phyloP scores from a whole-genome alignment of 768 basidiomycete species.

The Mycena vulgaris region DNA sequence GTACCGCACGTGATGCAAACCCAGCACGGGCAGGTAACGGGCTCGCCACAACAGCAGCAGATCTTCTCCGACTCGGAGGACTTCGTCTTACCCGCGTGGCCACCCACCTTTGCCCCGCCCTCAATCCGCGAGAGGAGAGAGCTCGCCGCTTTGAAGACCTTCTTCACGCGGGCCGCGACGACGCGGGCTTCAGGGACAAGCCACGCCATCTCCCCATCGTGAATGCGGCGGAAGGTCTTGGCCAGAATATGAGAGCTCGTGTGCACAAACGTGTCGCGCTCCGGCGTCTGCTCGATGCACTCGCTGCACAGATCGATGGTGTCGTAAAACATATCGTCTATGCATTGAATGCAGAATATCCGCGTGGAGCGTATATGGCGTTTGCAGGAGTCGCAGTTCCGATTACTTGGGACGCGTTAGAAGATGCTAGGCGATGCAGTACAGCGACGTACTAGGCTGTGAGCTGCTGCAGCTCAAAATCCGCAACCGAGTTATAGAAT shows the following conservation, averaged over 20 bases:
- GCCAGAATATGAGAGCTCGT: constrained; percentile 18
- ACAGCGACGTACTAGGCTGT: constrained; percentile 14
- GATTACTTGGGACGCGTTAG: neutral
- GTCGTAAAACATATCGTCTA: constrained; percentile 16
- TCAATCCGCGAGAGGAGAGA: constrained; percentile 20
- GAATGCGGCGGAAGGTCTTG: constrained; percentile 27
- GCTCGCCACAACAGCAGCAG: constrained; percentile 25
- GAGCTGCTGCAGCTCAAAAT: constrained; percentile 19
- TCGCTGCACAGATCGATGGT: constrained; percentile 20
- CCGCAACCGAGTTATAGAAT: constrained; percentile 17
- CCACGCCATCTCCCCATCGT: constrained; percentile 32
- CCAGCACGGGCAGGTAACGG: constrained; percentile 25
- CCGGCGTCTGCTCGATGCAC: constrained; percentile 24
- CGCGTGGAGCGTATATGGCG: constrained; percentile 6
- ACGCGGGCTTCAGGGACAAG: constrained; percentile 24
- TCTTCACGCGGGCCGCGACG: constrained; percentile 29
- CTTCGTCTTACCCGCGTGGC: neutral
- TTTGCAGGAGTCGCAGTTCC: constrained; percentile 23
- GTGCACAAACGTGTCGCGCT: constrained; percentile 18
- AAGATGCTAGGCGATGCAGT: neutral
- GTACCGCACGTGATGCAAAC: constrained; percentile 32
- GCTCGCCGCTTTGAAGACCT: neutral
- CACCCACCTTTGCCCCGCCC: neutral
- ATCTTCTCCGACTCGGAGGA: neutral
- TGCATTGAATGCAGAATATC: constrained; percentile 35